Conservation (phyloP, 140 eudicot species). For the Anethum foeniculum region DNA sequence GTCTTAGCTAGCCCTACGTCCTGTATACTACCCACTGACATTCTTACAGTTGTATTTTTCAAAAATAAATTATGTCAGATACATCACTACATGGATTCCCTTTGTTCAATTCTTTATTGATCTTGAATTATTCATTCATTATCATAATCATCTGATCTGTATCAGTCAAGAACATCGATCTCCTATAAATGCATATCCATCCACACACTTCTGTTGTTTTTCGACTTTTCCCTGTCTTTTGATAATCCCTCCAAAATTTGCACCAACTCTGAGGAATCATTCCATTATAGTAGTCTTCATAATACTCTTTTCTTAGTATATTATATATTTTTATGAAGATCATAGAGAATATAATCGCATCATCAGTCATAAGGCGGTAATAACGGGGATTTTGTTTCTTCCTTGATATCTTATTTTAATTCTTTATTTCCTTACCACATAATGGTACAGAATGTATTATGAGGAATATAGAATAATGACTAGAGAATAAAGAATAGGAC, state of each 20-base stretch:
- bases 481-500: conserved; percentile 4
- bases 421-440: not conserved
- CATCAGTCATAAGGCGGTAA: conserved; percentile 34
- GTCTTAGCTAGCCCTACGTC: not conserved
- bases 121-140: conserved; percentile 10
- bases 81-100: conserved; percentile 55
- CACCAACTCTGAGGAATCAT: conserved; percentile 51
- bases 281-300: conserved; percentile 20
- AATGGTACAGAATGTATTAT: conserved; percentile 8
- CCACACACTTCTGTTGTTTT: conserved; percentile 39
- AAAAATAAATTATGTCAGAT: conserved; percentile 24
- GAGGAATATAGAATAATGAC: conserved; percentile 16
- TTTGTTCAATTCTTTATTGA: conserved; percentile 34
- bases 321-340: not conserved
- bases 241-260: conserved; percentile 39
- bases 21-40: conserved; percentile 11
- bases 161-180: not conserved
- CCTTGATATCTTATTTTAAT: conserved; percentile 4
- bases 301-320: conserved; percentile 5
- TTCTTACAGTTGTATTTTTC: not conserved
- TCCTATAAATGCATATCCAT: conserved; percentile 15
- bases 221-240: conserved; percentile 32
- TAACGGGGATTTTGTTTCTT: conserved; percentile 34
- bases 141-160: conserved; percentile 10
- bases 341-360: conserved; percentile 53